Conservation (phyloP, 768 basidiomycete species). For the Phlegmacium glaucopus region DNA sequence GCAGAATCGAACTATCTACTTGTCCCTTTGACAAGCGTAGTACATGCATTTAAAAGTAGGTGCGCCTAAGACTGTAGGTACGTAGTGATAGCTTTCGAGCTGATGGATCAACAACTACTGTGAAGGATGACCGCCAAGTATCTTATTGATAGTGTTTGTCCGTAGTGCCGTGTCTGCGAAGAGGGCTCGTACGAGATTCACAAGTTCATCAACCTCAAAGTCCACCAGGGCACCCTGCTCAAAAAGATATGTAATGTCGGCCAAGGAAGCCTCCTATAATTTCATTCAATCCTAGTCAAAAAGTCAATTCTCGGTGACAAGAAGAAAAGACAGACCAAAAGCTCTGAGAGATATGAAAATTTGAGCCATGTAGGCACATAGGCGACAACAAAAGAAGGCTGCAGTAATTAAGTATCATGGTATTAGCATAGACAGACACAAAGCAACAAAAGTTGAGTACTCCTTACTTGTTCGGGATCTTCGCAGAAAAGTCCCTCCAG, state of each 20-base stretch:
- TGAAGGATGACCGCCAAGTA: constrained; percentile 57
- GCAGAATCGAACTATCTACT: neutral
- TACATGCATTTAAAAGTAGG: neutral
- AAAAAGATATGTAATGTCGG: constrained; percentile 88
- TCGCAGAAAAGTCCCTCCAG: constrained; percentile 81
- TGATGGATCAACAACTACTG: constrained; percentile 5
- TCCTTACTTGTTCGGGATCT: constrained; percentile 52
- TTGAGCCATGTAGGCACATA: constrained; percentile 95
- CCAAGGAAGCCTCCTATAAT: constrained; percentile 85
- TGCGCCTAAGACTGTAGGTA: neutral
- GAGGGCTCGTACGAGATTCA: constrained; percentile 75
- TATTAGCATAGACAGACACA: neutral
- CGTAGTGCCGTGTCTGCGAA: constrained; percentile 86
- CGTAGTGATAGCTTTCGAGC: too few species aligned
- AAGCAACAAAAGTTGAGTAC: neutral
- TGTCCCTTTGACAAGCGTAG: too few species aligned
- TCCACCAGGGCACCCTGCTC: constrained; percentile 89
- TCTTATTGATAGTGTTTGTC: constrained; percentile 75
- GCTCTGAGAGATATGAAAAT: constrained; percentile 89
- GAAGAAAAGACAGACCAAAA: constrained; percentile 60
- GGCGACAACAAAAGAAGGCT: constrained; percentile 75
- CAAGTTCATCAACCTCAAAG: constrained; percentile 82
- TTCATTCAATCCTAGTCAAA: neutral
- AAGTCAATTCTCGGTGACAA: neutral
- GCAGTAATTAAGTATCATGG: constrained; percentile 1